Evolutionary conservation across 192 early-diverging fungal genomes (phyloP), one percentile per base, ranked within the genome.

Genomic region (Allomyces macrogynus): DNA sequence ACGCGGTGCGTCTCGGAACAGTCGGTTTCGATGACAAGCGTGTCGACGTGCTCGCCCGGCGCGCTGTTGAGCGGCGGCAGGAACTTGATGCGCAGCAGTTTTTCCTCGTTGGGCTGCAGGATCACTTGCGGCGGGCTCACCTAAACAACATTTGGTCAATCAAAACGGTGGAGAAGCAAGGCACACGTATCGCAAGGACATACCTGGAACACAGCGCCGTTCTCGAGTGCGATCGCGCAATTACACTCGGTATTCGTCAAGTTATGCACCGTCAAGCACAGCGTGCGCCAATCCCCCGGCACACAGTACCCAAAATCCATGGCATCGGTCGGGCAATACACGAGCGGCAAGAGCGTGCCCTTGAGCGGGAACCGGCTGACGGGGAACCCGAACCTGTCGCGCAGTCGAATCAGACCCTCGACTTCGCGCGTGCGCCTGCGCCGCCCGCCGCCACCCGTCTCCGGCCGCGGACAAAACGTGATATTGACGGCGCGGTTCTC

Each of bases 61-160:
- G 24, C 14, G 22, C 65, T 67, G 14, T 64, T 20, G 40, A 20
- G 14, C 3, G 1, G 14, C 27, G 78, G 76, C 0, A 18, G 44
- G 67, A 78, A 79, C 24, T 70, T 67, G 57, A 83, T 68, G 23
- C 66, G 63, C 18, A 83, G 63, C 5, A 24, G 10, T 65, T 69
- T 72, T 61, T 64, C 67, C 43, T 81, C 81, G 27, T 75, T 76
- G 63, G 81, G 70, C 1, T 27, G 32, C 16, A 81, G 62, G 24
- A 74, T 63, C 9, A 73, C 62, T 60, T 78, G 76, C 22, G 76
- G 68, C 25, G 65, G 67, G 23, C 16, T 14, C 20, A 64, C 23
- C 32, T 27, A 16, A 57, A 57, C 20, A 16, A 1, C 18, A 57
- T 57, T 57, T 57, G 32, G 32, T 40, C 32, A 40, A 40, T 40